Base-by-base conservation (phyloP, 2,329 filamentous ascomycete species). In the Mycosphaerella sp. region DNA sequence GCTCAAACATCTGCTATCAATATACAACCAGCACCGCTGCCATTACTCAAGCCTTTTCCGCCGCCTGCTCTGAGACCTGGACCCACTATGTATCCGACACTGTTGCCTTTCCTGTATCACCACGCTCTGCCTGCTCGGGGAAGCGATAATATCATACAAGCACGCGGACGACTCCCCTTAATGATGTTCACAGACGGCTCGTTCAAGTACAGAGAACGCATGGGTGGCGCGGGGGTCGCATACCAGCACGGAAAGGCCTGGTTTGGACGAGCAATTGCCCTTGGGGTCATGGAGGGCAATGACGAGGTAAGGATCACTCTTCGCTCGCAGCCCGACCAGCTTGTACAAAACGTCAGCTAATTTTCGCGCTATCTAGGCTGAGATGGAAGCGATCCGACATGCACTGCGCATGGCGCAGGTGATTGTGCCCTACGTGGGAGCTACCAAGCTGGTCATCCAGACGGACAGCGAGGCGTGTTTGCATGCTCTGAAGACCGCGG, bases 151-250 rank as follows among this genome's bases (percentile, higher is more conserved):
- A n/a, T n/a, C n/a, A n/a, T n/a, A n/a, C n/a, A n/a, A n/a, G n/a
- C n/a, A n/a, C n/a, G n/a, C n/a, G n/a, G n/a, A n/a, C n/a, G 14
- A 43, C 14, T n/a, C 25, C 14, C 18, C 2, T 5, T 44, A 14
- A 34, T 8, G 4, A 44, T 44, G 25, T 44, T 30, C 41, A 44
- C 41, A 4, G 41, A 44, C n/a, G 41, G 41, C 6, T 44, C 41
- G 6, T 32, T 6, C 21, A 17, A 30, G n/a, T 18, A 43, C n/a
- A 16, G 17, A n/a, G 37, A 18, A 9, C 8, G 41, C 4, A 12
- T n/a, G n/a, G 41, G 41, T 4, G 41, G 41, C 8, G 41, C 41
- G 3, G 41, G 41, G 4, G n/a, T 44, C n/a, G 27, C 41, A 9
- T 44, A 44, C 27, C n/a, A 44, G 16, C 27, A 32, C 16, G 16